These are phyloP conservation scores for Mycena olivaceomarginata DNA, from an alignment of 768 basidiomycete genomes.

Conservation along the genomic window DNA sequence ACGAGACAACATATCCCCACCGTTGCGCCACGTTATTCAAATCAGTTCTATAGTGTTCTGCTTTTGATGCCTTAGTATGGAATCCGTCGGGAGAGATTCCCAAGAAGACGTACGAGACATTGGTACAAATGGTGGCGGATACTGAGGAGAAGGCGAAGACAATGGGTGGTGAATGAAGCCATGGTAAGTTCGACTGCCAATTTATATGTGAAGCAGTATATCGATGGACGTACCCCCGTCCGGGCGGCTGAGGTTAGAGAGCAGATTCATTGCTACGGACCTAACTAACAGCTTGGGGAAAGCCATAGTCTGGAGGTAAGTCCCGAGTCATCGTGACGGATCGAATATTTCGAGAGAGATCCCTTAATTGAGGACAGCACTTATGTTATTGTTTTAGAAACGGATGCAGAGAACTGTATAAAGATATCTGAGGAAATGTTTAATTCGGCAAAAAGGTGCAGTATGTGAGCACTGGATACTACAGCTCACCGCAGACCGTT, in stretches of 20 bases:
- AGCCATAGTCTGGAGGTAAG: constrained; percentile 1
- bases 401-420: constrained; percentile 7
- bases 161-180: constrained; percentile 4
- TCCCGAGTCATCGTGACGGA: constrained; percentile 13
- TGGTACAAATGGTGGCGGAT: too few relatives aligned
- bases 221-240: constrained; percentile 1
- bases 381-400: constrained; percentile 15
- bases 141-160: neutral
- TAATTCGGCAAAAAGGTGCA: neutral
- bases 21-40: neutral
- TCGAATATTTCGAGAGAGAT: constrained; percentile 9
- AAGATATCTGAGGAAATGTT: neutral
- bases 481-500: constrained; percentile 1
- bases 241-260: constrained; percentile 16
- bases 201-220: constrained; percentile 16
- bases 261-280: constrained; percentile 30
- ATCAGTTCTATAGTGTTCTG: neutral
- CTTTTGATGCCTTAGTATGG: neutral
- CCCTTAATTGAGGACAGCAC: constrained; percentile 17
- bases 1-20: neutral
- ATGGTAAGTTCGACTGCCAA: neutral
- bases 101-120: too few relatives aligned
- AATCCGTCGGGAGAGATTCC: too few relatives aligned
- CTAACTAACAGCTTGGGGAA: constrained; percentile 33
- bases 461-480: neutral